Evolutionary conservation across 495 filamentous ascomycete genomes (phyloP).

Genomic region (Halenospora varia): DNA sequence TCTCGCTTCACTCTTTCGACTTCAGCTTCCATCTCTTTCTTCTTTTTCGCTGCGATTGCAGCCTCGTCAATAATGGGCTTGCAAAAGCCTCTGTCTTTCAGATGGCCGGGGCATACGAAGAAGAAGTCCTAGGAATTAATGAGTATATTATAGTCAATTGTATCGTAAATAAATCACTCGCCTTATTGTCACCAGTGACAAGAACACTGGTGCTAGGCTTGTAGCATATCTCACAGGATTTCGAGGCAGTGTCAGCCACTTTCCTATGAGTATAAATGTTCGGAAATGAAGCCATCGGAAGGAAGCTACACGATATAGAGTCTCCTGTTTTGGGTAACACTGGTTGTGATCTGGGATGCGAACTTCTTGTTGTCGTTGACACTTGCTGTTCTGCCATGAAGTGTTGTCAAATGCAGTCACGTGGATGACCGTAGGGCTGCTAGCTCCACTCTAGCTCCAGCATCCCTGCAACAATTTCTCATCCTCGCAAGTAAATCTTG

Average conservation of each 20-base stretch:
- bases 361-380: too few species aligned
- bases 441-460: not conserved
- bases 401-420: slow-evolving; percentile 1
- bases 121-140: slow-evolving; percentile 73
- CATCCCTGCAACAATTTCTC: slow-evolving; percentile 5
- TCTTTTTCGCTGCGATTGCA: slow-evolving; percentile 60
- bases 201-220: slow-evolving; percentile 84
- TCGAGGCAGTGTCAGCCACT: slow-evolving; percentile 78
- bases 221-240: slow-evolving; percentile 86
- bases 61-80: slow-evolving; percentile 75
- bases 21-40: slow-evolving; percentile 70
- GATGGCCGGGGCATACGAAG: slow-evolving; percentile 79
- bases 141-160: not conserved
- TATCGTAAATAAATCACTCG: too few species aligned
- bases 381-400: too few species aligned
- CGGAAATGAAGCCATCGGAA: slow-evolving; percentile 41
- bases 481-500: slow-evolving; percentile 5
- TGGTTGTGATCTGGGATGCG: too few species aligned
- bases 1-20: slow-evolving; percentile 70
- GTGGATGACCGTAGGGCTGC: not conserved
- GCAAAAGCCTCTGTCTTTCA: slow-evolving; percentile 81
- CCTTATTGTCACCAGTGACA: slow-evolving; percentile 88
- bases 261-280: slow-evolving; percentile 86
- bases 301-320: too few species aligned
- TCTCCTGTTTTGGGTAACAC: too few species aligned